Evolutionary conservation across 108 stramenopile species (phyloP).

Genomic region (Tribonema minus): DNA sequence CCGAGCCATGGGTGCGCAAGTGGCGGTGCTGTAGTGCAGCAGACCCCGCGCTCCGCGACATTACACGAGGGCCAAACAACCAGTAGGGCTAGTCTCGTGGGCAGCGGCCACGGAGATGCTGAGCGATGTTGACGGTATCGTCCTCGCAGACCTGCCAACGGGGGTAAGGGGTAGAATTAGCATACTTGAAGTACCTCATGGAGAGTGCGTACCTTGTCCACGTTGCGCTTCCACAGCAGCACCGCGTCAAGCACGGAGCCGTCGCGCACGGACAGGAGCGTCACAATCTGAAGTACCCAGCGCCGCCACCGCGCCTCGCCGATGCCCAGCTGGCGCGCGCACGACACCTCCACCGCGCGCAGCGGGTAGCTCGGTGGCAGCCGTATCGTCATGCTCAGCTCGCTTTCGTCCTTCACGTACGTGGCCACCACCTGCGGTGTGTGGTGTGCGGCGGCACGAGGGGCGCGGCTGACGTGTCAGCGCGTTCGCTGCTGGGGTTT

Average conservation of each 20-base stretch:
- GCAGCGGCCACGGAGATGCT: background rate
- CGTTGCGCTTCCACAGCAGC: slow-evolving; percentile 88
- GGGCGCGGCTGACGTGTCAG: background rate
- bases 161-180: background rate
- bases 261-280: slow-evolving; percentile 47
- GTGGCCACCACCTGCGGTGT: slow-evolving; percentile 18
- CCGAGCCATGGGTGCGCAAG: too few relatives aligned
- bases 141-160: background rate
- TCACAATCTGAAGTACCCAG: slow-evolving; percentile 62
- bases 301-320: slow-evolving; percentile 49
- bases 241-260: slow-evolving; percentile 73
- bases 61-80: too few relatives aligned
- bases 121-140: background rate
- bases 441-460: background rate
- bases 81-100: too few relatives aligned
- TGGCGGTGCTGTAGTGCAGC: too few relatives aligned
- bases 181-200: background rate
- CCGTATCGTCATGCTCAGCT: slow-evolving; percentile 20
- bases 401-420: slow-evolving; percentile 44
- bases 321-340: slow-evolving; percentile 21
- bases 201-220: slow-evolving; percentile 67
- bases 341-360: slow-evolving; percentile 38
- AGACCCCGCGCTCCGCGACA: too few relatives aligned
- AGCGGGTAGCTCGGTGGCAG: slow-evolving; percentile 43
- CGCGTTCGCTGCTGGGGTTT: too few relatives aligned